Evolutionary conservation across 1,284 basidiomycete genomes (phyloP).

Genomic region (Ceratobasidium sp.): DNA sequence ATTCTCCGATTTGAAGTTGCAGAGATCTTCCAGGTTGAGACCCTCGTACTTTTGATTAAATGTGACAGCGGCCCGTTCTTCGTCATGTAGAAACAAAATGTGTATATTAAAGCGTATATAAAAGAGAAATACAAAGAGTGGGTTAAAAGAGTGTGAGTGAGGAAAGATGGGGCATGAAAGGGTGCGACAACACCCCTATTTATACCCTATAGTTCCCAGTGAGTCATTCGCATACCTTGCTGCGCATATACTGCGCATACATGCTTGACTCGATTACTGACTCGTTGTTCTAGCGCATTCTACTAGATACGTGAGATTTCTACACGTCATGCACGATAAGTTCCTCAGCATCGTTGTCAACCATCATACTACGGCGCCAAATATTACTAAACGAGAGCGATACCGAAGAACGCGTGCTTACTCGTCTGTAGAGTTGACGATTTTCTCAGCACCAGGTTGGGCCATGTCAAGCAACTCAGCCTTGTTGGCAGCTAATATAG

Average conservation of each 20-base stretch:
- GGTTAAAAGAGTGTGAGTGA: too few relatives aligned
- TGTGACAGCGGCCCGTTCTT: constrained; percentile 85
- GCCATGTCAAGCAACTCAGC: constrained; percentile 99
- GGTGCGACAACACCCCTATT: too few relatives aligned
- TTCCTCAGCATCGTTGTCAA: constrained; percentile 94
- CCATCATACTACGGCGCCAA: constrained; percentile 68
- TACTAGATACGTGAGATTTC: too few relatives aligned
- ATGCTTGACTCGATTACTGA: too few relatives aligned
- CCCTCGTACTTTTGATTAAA: constrained; percentile 94
- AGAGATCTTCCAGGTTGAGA: constrained; percentile 93
- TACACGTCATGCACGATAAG: constrained; percentile 77
- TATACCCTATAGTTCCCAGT: too few relatives aligned
- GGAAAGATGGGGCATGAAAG: too few relatives aligned
- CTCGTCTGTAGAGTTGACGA: constrained; percentile 84
- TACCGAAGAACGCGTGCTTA: constrained; percentile 56
- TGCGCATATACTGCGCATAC: too few relatives aligned
- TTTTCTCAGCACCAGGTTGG: constrained; percentile 96
- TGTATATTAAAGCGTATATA: too few relatives aligned
- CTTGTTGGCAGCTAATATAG: constrained; percentile 82
- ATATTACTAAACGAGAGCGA: background rate
- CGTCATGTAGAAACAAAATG: constrained; percentile 63
- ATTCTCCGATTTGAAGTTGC: constrained; percentile 96
- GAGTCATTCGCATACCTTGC: too few relatives aligned
- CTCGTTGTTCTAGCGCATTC: too few relatives aligned
- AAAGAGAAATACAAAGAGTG: too few relatives aligned